Base-by-base conservation (phyloP, 768 basidiomycete genomes). In the Agaricus subrufescens region DNA sequence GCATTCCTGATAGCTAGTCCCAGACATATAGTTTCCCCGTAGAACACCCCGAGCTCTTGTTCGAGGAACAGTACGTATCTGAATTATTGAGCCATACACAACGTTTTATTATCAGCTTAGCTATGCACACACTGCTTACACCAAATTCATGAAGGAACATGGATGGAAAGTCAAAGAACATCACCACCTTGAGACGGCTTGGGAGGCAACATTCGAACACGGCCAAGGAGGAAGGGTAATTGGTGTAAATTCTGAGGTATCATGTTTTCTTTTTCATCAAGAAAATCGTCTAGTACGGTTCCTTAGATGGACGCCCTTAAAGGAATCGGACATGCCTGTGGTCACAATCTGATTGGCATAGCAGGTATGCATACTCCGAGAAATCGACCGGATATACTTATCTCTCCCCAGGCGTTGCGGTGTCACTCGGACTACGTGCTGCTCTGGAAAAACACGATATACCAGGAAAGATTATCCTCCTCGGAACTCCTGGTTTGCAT, bases 281-380 rank as follows among this genome's bases (percentile, higher is more conserved):
- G 19, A 19, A 19, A 19, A 19, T 0, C 19, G 34, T 37, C 23
- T 4, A 19, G 25, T 10, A 50, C 26, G 4, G 2, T 19, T 15
- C n/a, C 19, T 3, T 57, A 81, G 79, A 85, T 86, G 84, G 84
- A 85, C 54, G 86, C 85, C 1, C 71, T 87, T 29, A 72, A 72
- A 54, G 76, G 80, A 0, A 74, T 85, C 38, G 83, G 87, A 0
- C 87, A 89, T 60, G 87, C 86, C 1, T 92, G 90, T 62, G 90
- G 90, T 2, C 90, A 93, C 65, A 92, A 92, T 62, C 73, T 93
- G 47, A 92, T 93, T 50, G 89, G 86, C 1, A 87, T 91, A 25
- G 71, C 75, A 19, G 75, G 75, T 70, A 58, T 19, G 62, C 23
- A 47, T 44, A 10, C 25, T 50, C 3, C 11, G n/a, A 7, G 38